A percentile compares a stretch with the other conserved stretches of the same genome.
Conservation (phyloP, 1,139 yeast species). For the Zygoascus meyerae region DNA sequence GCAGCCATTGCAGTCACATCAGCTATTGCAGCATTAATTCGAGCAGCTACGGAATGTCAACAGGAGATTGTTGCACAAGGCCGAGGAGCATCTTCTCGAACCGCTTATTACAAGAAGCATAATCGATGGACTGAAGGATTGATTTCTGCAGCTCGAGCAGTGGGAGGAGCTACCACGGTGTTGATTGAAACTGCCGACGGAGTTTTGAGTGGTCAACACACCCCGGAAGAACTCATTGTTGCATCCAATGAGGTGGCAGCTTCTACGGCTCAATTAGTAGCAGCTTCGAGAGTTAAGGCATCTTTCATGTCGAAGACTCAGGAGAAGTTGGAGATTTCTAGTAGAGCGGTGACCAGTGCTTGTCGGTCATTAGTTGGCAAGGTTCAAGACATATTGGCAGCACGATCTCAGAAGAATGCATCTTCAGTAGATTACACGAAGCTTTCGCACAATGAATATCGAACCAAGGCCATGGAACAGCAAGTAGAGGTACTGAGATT, state of each 20-base stretch:
- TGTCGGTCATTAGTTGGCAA: slow-evolving; percentile 66
- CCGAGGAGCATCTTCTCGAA: slow-evolving; percentile 57
- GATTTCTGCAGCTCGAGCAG: slow-evolving; percentile 84
- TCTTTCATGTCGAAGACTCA: slow-evolving; percentile 72
- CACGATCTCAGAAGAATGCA: slow-evolving; percentile 31
- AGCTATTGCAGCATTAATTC: slow-evolving; percentile 66
- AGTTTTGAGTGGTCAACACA: slow-evolving; percentile 54
- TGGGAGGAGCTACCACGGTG: slow-evolving; percentile 76
- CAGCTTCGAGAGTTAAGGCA: slow-evolving; percentile 87
- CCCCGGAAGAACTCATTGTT: slow-evolving; percentile 81
- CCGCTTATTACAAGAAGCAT: slow-evolving; percentile 80
- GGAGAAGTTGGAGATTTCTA: slow-evolving; percentile 63
- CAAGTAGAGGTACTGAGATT: slow-evolving; percentile 83
- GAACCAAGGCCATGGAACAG: slow-evolving; percentile 88
- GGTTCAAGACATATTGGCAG: slow-evolving; percentile 57
- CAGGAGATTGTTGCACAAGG: slow-evolving; percentile 74
- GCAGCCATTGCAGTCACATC: slow-evolving; percentile 81
- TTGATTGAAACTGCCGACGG: slow-evolving; percentile 85
- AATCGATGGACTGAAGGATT: slow-evolving; percentile 94
- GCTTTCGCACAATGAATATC: slow-evolving; percentile 73
- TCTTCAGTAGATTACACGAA: slow-evolving; percentile 60
- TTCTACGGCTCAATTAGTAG: slow-evolving; percentile 86
- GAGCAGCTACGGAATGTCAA: slow-evolving; percentile 78
- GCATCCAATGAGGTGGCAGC: slow-evolving; percentile 93
- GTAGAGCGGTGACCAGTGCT: slow-evolving; percentile 64